Base-by-base conservation (phyloP, 2,329 filamentous ascomycete species). In the Stylonectria norvegica region DNA sequence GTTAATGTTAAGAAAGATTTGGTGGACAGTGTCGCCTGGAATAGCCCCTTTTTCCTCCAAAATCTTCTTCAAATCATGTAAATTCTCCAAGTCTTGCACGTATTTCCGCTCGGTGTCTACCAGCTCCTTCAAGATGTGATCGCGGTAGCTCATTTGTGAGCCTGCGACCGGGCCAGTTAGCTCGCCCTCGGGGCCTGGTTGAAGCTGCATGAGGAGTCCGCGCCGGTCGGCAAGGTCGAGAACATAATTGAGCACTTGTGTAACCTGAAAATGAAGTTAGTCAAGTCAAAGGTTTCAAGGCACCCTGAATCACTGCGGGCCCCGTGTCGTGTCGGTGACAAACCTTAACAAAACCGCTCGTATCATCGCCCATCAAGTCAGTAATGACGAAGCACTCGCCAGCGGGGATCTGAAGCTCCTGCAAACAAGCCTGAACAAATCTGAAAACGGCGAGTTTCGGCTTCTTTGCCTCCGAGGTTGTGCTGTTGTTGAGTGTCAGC, bases 41-140 rank as follows among this genome's bases (percentile, higher is more conserved):
- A 97, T 81, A 25, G 89, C 81, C 25, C 89, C 89, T 51, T 85
- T 89, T 60, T 94, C 86, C 55, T 96, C 89, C 40, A 97, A 73
- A 17, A 85, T 80, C 66, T 88, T 91, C 69, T 95, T 97, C 59
- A 97, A 77, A 35, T 90, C 85, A 62, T 97, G 89, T 23, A 98
- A 67, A 53, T 95, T 91, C 63, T 97, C 91, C 38, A 98, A 70
- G 69, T 98, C 93, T 63, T 97, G 90, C 4, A 97, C 93, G 56
- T 98, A 98, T 66, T 96, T 96, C 48, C 93, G 83, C 66, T 98
- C 93, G 2, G 91, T 97, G 55, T 91, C 88, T 40, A 98, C 85
- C 33, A 98, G 70, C 66, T 98, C 93, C 58, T 86, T 83, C 30
- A 98, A 79, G 46, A 97, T 89, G 63, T 96, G 86, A 57, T 96